These are phyloP conservation scores for Triticum monococcum DNA, from an alignment of 176 grass and related monocot genomes.

Conservation along the genomic window DNA sequence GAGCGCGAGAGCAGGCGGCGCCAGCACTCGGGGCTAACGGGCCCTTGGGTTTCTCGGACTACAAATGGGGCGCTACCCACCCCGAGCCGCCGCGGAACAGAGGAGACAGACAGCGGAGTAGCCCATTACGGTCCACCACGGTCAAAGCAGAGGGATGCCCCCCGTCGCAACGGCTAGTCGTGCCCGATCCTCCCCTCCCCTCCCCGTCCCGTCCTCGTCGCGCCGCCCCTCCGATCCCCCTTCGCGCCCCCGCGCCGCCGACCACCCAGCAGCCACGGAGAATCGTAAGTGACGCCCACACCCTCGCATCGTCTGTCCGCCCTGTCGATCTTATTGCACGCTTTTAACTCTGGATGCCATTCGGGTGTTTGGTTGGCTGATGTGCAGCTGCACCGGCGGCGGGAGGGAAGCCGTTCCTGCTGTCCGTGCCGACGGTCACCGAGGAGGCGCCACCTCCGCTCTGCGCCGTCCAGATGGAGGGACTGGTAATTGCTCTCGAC, in stretches of 20 bases:
- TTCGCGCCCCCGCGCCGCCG: slow-evolving; percentile 8
- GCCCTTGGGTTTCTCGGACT: background rate
- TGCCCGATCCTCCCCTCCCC: background rate
- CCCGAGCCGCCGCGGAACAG: background rate
- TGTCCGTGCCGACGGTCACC: slow-evolving; percentile 56
- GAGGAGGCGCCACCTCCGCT: slow-evolving; percentile 72
- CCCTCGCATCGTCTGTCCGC: background rate
- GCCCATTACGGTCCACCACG: background rate
- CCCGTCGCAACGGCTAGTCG: slow-evolving; percentile 47
- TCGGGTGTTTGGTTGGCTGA: background rate
- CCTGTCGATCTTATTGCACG: background rate
- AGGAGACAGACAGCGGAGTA: background rate
- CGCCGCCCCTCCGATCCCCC: background rate
- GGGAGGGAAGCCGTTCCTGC: slow-evolving; percentile 79
- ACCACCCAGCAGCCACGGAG: slow-evolving; percentile 45
- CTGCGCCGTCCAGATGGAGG: slow-evolving; percentile 92
- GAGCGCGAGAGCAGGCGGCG: background rate
- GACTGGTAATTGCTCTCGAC: slow-evolving; percentile 57
- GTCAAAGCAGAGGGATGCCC: background rate
- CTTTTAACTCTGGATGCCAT: slow-evolving; percentile 9
- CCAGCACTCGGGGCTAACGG: background rate
- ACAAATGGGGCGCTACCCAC: slow-evolving; percentile 46
- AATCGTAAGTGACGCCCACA: slow-evolving; percentile 42
- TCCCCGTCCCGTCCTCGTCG: background rate
- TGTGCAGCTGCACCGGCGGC: slow-evolving; percentile 33